Percentiles rank a stretch among this genome's conserved stretches.
Evolutionary conservation across 805 yeast genomes (phyloP).

Genomic region (Kuraishia hungarica): DNA sequence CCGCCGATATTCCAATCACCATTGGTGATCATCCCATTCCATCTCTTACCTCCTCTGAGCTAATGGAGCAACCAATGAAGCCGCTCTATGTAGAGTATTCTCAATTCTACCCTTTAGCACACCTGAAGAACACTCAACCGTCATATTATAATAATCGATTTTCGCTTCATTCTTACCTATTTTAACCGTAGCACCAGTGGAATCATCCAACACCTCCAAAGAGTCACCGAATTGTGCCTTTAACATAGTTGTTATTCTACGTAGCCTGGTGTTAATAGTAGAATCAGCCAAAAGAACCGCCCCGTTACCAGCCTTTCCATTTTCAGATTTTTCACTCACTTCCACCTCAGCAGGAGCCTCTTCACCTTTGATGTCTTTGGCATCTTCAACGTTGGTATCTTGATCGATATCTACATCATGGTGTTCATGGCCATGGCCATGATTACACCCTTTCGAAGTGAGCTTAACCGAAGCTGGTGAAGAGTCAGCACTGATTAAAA

Average conservation of each 20-base stretch:
- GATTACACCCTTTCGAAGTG: constrained; percentile 53
- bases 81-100: constrained; percentile 70
- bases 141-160: constrained; percentile 54
- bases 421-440: constrained; percentile 23
- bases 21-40: too few species aligned
- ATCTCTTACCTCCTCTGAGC: constrained; percentile 25
- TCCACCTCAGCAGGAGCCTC: constrained; percentile 4
- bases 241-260: constrained; percentile 53
- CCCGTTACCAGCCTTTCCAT: background rate
- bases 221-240: constrained; percentile 86
- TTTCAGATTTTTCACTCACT: constrained; percentile 5
- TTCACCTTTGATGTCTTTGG: constrained; percentile 5
- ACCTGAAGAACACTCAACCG: constrained; percentile 62
- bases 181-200: constrained; percentile 46
- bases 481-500: constrained; percentile 83
- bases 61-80: constrained; percentile 78
- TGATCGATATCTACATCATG: background rate
- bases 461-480: constrained; percentile 92
- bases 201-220: constrained; percentile 29
- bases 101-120: constrained; percentile 78
- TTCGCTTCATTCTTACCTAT: constrained; percentile 73
- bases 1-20: background rate
- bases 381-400: constrained; percentile 4
- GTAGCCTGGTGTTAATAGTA: constrained; percentile 29
- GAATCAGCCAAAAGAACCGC: constrained; percentile 16